Base-by-base conservation (phyloP, 2,329 filamentous ascomycete genomes). In the Diaporthe australafricana region DNA sequence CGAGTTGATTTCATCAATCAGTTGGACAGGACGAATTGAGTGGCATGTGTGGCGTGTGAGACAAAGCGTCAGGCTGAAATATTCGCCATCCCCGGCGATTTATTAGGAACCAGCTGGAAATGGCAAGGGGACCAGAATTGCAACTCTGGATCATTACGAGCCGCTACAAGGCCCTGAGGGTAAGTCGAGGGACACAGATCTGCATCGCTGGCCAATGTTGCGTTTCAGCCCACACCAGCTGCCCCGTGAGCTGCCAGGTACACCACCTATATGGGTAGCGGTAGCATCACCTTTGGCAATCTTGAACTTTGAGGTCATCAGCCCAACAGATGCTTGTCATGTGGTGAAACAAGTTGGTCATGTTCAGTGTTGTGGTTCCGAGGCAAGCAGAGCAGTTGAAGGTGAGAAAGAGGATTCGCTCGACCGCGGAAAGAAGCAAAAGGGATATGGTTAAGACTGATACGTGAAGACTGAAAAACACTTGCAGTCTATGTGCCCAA, bases 251-350 rank as follows among this genome's bases (percentile, higher is more conserved):
- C 45, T 65, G 57, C 25, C 17, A 35, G 32, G 40, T 9, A 35
- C 32, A 35, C 32, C 9, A 35, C 32, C 32, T 35, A 35, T 9
- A 5, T 35, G 32, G 32, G 32, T 9, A 35, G 32, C 32, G 9
- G 32, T 63, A 35, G 57, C 57, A 47, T 63, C 30, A 22, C 57
- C 14, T 25, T 20, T 25, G 60, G 60, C 60, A 42, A 65, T 65
- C 30, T 12, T 50, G 38, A 32, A n/a, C 30, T 38, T 38, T 50
- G 42, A 30, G 40, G 20, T 35, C 25, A 27, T 48, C 60, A 11
- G 27, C 12, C 27, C 32, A 63, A 48, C 60, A 47, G 22, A 48
- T 48, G 27, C 42, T 48, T 48, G 27, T 35, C 60, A 27, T 48
- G 45, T 50, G 45, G 45, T 50, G 42, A 50, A 50, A 65, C 45